Percentiles rank a stretch among this genome's conserved stretches.
These are phyloP conservation scores for Raddia distichophylla DNA, from an alignment of 176 grass and related monocot species.

Conservation along the genomic window DNA sequence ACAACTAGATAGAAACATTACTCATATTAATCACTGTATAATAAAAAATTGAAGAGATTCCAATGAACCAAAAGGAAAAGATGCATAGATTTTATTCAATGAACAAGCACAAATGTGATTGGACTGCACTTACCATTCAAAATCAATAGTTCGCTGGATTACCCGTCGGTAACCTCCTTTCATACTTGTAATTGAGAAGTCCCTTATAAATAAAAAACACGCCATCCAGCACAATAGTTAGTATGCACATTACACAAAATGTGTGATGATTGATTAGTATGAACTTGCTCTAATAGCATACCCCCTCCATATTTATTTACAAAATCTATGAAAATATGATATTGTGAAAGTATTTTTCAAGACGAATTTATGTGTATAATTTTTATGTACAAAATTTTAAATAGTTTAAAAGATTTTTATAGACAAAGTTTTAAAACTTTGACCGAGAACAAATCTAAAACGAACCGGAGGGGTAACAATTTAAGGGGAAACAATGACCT, in stretches of 20 bases:
- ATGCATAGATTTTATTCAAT: neutral
- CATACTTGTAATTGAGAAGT: slow-evolving; percentile 89
- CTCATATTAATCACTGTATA: slow-evolving; percentile 12
- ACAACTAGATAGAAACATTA: neutral
- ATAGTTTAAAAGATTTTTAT: too few relatives aligned
- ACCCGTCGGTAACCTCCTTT: slow-evolving; percentile 87
- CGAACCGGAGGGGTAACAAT: too few relatives aligned
- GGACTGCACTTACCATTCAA: slow-evolving; percentile 60
- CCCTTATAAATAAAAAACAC: slow-evolving; percentile 54
- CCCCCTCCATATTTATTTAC: too few relatives aligned
- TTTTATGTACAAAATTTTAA: too few relatives aligned
- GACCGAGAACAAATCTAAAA: too few relatives aligned
- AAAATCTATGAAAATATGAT: too few relatives aligned
- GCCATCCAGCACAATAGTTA: slow-evolving; percentile 18
- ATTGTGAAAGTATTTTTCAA: too few relatives aligned
- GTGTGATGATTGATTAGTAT: slow-evolving; percentile 28
- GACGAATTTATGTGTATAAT: too few relatives aligned
- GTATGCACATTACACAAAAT: neutral
- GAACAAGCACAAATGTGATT: neutral
- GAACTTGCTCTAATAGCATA: slow-evolving; percentile 1
- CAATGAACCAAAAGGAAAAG: slow-evolving; percentile 25
- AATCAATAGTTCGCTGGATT: slow-evolving; percentile 75
- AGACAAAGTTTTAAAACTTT: too few relatives aligned
- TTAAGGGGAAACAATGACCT: too few relatives aligned
- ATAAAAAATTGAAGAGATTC: neutral